phyloP scores from a whole-genome alignment of 73 alveolate species.

The Paramecium tetraurelia region DNA sequence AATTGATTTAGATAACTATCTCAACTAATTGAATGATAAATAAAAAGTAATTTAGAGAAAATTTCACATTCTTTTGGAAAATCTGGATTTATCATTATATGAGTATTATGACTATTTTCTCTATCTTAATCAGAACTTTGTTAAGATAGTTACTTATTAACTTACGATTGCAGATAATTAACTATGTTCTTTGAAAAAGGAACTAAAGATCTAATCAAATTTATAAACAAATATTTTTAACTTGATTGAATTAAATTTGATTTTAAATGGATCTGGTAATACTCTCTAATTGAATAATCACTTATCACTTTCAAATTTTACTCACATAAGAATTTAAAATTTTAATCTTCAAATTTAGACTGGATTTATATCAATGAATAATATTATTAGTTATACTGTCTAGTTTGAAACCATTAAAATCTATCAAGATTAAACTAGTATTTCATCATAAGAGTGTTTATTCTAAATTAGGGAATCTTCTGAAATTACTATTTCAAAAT shows the following conservation, averaged over 20 bases:
- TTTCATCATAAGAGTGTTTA: not conserved
- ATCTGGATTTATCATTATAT: not conserved
- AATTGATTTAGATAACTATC: not conserved
- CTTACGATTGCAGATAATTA: not conserved
- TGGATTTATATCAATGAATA: not conserved
- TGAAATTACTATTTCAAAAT: not conserved
- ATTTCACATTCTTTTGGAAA: not conserved
- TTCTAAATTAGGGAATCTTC: not conserved
- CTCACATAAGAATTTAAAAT: not conserved
- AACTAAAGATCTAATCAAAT: not conserved
- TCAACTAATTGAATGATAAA: not conserved
- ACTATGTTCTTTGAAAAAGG: not conserved
- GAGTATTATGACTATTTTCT: not conserved
- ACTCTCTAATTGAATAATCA: not conserved
- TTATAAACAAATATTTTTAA: not conserved
- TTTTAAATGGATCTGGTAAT: not conserved
- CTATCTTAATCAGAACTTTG: not conserved
- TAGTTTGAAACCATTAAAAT: not conserved
- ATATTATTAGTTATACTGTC: not conserved
- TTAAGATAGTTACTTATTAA: not conserved
- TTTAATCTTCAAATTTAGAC: not conserved
- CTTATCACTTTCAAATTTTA: not conserved
- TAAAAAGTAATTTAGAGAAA: not conserved
- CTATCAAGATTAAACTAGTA: not conserved
- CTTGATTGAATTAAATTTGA: not conserved